A percentile compares a stretch with the other conserved stretches of the same genome.
Evolutionary conservation across 331 rosid genomes (phyloP).

Genomic region (Pyracantha coccinea): DNA sequence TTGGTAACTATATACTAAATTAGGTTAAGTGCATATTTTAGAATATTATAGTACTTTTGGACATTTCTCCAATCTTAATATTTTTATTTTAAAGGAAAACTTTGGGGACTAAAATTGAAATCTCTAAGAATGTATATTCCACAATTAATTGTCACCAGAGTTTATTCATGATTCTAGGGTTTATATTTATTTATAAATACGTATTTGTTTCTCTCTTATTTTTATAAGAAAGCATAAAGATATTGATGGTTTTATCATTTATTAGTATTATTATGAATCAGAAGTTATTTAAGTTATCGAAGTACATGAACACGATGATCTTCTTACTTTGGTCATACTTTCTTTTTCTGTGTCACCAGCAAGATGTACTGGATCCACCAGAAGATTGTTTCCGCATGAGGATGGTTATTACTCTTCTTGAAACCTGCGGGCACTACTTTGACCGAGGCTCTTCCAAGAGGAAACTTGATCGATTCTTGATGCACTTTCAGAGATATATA

Average conservation of each 20-base stretch:
- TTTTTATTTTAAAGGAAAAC: not conserved
- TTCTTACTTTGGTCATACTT: slow-evolving; percentile 15
- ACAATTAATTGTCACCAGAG: not conserved
- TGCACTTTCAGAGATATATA: slow-evolving; percentile 83
- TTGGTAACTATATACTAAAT: not conserved
- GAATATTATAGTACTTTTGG: not conserved
- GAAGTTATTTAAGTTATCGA: not conserved
- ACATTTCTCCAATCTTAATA: not conserved
- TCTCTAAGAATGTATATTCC: not conserved
- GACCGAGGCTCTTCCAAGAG: slow-evolving; percentile 97
- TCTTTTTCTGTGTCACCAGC: slow-evolving; percentile 42
- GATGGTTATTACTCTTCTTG: slow-evolving; percentile 90
- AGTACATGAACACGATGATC: slow-evolving; percentile 8
- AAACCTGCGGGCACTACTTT: slow-evolving; percentile 98
- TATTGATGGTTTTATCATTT: not conserved
- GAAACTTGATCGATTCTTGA: slow-evolving; percentile 82
- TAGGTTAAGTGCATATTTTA: not conserved
- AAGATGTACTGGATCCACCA: slow-evolving; percentile 86
- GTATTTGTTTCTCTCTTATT: not conserved
- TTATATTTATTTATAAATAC: not conserved
- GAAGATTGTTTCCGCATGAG: slow-evolving; percentile 97
- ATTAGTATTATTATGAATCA: not conserved
- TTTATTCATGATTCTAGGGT: not conserved
- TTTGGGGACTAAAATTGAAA: not conserved
- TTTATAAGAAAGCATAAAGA: not conserved